Conservation (phyloP, 257 asterid species). For the Mentha longifolia region DNA sequence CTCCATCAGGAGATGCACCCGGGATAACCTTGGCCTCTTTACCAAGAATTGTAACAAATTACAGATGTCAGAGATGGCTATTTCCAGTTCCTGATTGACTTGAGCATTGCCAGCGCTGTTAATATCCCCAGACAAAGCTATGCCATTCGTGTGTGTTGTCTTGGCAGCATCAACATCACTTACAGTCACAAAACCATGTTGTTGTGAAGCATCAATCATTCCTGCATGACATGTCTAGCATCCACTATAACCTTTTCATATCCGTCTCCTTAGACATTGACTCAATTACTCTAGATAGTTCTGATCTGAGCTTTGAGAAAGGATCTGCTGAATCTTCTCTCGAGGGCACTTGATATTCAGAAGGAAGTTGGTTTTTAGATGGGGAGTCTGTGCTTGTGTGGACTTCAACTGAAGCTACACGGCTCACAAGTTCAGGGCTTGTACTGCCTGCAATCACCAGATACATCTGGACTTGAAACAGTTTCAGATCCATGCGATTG, state of each 20-base stretch:
- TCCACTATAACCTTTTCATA: constrained; percentile 53
- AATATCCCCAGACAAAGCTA: constrained; percentile 38
- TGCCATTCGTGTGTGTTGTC: constrained; percentile 36
- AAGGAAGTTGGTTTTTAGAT: constrained; percentile 35
- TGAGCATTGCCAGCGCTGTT: constrained; percentile 31
- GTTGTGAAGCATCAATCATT: constrained; percentile 44
- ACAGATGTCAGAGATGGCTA: constrained; percentile 59
- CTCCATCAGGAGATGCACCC: constrained; percentile 52
- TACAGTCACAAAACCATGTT: constrained; percentile 32
- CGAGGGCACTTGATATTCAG: constrained; percentile 34
- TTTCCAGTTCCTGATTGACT: constrained; percentile 50
- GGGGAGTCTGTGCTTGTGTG: constrained; percentile 30
- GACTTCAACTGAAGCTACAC: constrained; percentile 37
- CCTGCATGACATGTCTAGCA: constrained; percentile 54
- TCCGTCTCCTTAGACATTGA: constrained; percentile 59
- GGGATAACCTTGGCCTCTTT: constrained; percentile 69
- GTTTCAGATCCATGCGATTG: constrained; percentile 50
- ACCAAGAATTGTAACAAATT: constrained; percentile 61
- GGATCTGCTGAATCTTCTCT: constrained; percentile 35
- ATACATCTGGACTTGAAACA: constrained; percentile 46
- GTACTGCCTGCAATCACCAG: constrained; percentile 32
- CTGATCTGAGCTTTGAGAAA: constrained; percentile 54
- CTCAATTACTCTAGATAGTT: constrained; percentile 61
- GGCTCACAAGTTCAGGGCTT: constrained; percentile 36
- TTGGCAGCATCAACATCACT: constrained; percentile 38